Evolutionary conservation across 768 basidiomycete species (phyloP), one percentile per base, ranked within the genome.

Genomic region (Psilocybe cyanescens): DNA sequence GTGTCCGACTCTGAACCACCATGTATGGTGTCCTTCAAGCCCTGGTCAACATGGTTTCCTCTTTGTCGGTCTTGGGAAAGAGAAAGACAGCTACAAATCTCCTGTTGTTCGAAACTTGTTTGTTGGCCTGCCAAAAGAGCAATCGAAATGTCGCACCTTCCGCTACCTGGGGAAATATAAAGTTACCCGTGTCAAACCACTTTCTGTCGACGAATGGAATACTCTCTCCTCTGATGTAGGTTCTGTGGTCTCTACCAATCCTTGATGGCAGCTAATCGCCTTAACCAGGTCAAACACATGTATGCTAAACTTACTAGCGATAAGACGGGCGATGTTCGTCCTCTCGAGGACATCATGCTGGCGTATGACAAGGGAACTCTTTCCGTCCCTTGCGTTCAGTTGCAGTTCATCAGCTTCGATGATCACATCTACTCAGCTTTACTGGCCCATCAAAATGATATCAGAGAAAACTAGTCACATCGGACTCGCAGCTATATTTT

Each of bases 1-100:
- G 2, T 84, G 82, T 55, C 84, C 84, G 2, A 79, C 83, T 33
- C 68, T 82, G 16, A 78, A 80, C 51, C 79, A 81, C 52, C 86
- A 85, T 59, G 81, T 82, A 9, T 86, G 84, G 85, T 81, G 81
- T 48, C 84, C 84, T 2, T 68, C 72, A 4, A 67, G 57, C 1
- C 81, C 83, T 8, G 84, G 84, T 8, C 68, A 79, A 55, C 81
- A 85, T 59, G 84, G 84, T 1, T 86, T 78, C 64, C 81, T 86
- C 72, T 85, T 85, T 49, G 82, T 86, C 29, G 84, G 83, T 16
- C 74, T 85, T 55, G 80, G 80, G 8, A 76, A 71, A 45, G 84
- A 85, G 45, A 71, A 74, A 46, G 71, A 77, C 44, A 75, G 76
- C 6, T 85, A 84, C 65, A 61, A 65, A 41, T 61, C 70, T 44